Percentiles rank a stretch among this genome's conserved stretches.
phyloP scores from a whole-genome alignment of 176 grass and related monocot genomes.

The Poa annua region DNA sequence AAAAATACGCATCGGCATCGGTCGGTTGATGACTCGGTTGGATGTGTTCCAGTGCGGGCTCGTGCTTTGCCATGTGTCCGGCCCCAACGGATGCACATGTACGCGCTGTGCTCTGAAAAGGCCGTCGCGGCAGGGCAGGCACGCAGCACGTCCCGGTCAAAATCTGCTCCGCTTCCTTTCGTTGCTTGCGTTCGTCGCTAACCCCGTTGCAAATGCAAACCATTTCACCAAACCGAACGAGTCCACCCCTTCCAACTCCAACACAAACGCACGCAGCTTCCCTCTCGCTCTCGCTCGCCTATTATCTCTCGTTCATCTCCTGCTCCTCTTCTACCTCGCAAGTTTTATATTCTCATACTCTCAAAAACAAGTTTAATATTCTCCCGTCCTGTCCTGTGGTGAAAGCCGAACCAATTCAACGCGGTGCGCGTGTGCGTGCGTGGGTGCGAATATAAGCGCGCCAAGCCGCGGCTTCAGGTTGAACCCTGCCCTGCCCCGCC shows the following conservation, averaged over 20 bases:
- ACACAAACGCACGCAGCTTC: neutral
- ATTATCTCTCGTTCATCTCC: neutral
- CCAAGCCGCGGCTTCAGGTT: neutral
- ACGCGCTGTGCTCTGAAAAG: neutral
- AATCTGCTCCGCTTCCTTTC: constrained; percentile 31
- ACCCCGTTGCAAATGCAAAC: constrained; percentile 13
- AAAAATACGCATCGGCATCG: neutral
- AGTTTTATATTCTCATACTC: constrained; percentile 17
- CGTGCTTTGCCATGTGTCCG: neutral
- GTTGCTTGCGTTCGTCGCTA: constrained; percentile 32
- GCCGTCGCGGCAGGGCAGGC: no score
- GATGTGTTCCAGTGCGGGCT: neutral
- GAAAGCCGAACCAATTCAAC: constrained; percentile 43
- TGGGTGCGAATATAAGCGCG: constrained; percentile 37
- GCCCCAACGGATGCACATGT: constrained; percentile 37
- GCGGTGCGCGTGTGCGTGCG: constrained; percentile 20
- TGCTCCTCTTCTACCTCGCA: neutral
- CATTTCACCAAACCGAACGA: constrained; percentile 48
- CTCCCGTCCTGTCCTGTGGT: neutral
- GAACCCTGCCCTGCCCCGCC: neutral
- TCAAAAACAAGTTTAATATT: neutral
- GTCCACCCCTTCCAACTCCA: constrained; percentile 47
- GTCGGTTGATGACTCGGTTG: neutral
- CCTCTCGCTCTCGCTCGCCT: neutral
- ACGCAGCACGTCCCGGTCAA: constrained; percentile 43